Conservation (phyloP, 2,329 filamentous ascomycete species). For the Fusarium sp. region DNA sequence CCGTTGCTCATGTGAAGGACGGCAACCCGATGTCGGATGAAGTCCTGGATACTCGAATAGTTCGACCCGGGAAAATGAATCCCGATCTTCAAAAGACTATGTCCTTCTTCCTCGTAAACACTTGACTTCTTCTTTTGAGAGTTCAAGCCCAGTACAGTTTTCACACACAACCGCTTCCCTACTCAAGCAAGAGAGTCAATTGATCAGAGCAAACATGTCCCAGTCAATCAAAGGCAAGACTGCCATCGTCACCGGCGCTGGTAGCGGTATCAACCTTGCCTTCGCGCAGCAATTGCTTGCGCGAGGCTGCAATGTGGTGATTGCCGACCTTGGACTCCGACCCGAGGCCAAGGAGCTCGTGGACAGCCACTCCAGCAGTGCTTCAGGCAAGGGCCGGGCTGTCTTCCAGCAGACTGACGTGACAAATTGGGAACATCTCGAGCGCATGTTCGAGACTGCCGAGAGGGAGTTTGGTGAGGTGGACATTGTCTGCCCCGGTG, state of each 20-base stretch:
- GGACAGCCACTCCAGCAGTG: neutral
- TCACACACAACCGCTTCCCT: too few species aligned
- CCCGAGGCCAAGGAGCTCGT: neutral
- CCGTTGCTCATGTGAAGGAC: too few species aligned
- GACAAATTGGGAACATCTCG: neutral
- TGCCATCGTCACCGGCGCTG: neutral
- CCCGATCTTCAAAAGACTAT: too few species aligned
- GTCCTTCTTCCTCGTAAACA: too few species aligned
- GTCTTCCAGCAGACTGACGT: neutral
- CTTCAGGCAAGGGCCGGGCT: neutral
- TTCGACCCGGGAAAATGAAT: too few species aligned
- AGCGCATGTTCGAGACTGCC: neutral
- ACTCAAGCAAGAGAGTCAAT: too few species aligned
- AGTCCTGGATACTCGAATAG: too few species aligned
- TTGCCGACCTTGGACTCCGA: neutral
- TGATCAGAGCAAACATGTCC: neutral
- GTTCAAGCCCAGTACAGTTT: too few species aligned
- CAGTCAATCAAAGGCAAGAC: neutral
- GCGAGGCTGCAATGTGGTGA: neutral
- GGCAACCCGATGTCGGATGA: too few species aligned
- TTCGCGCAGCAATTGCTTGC: neutral
- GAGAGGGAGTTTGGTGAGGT: neutral
- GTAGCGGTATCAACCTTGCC: neutral
- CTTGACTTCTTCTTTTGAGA: too few species aligned
- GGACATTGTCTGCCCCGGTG: neutral